Percentiles rank a stretch among this genome's conserved stretches.
Evolutionary conservation across 306 rosid species (phyloP).

Genomic region (Pueraria montana): DNA sequence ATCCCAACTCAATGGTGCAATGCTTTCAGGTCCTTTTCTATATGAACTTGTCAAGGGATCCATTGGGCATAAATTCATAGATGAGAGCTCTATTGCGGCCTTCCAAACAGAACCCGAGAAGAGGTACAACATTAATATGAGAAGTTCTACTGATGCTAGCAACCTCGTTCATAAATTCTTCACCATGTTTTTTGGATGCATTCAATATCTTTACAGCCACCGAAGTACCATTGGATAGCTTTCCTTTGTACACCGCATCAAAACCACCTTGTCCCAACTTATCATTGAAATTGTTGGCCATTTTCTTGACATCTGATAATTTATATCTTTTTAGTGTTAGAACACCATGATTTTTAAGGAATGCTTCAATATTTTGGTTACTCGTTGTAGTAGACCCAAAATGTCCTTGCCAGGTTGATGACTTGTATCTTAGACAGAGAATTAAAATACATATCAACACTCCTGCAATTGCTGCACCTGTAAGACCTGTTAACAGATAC

Average conservation of each 20-base stretch:
- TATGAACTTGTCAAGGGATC: slow-evolving; percentile 61
- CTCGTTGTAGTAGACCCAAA: no score
- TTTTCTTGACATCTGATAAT: slow-evolving; percentile 47
- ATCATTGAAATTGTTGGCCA: slow-evolving; percentile 52
- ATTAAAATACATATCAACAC: neutral
- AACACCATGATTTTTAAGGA: slow-evolving; percentile 42
- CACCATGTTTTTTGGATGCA: slow-evolving; percentile 50
- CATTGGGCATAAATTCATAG: slow-evolving; percentile 52
- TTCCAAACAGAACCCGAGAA: slow-evolving; percentile 59
- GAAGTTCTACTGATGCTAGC: slow-evolving; percentile 6
- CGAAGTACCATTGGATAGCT: neutral
- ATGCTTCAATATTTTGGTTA: slow-evolving; percentile 37
- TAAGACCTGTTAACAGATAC: no score
- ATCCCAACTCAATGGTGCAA: slow-evolving; percentile 51
- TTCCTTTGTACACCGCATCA: slow-evolving; percentile 42
- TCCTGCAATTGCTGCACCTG: neutral
- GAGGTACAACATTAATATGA: slow-evolving; percentile 52
- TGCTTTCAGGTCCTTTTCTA: neutral
- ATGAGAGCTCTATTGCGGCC: slow-evolving; percentile 31
- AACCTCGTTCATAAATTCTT: slow-evolving; percentile 51
- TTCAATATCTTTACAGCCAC: slow-evolving; percentile 59
- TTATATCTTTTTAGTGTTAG: slow-evolving; percentile 43
- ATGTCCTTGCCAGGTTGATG: no score
- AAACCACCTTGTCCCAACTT: slow-evolving; percentile 66
- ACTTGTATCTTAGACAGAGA: neutral